Evolutionary conservation across 2,329 filamentous ascomycete species (phyloP).

Genomic region (Pseudogymnoascus sp.): DNA sequence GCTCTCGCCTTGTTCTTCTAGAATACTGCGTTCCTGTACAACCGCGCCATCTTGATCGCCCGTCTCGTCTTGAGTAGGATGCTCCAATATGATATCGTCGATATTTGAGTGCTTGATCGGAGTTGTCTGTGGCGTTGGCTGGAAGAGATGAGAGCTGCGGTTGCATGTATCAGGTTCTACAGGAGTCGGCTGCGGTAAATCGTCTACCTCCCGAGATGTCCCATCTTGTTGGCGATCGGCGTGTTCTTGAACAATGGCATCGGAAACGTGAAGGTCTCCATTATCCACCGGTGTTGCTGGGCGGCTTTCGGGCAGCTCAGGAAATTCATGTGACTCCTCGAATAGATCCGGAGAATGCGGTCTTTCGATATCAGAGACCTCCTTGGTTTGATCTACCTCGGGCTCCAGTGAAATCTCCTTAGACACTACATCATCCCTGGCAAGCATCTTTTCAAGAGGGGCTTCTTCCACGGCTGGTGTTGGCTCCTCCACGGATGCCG

Average conservation of each 20-base stretch:
- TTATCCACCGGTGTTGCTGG: background rate
- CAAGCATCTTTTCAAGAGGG: background rate
- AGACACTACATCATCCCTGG: background rate
- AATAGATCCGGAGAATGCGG: background rate
- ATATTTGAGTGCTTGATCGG: background rate
- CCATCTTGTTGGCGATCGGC: background rate
- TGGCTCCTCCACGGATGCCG: background rate
- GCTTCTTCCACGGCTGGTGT: background rate
- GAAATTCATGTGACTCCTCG: background rate
- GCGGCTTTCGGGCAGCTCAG: constrained; percentile 8
- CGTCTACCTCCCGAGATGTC: constrained; percentile 9
- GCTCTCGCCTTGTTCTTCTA: background rate
- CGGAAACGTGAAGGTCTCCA: background rate
- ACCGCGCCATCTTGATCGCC: background rate
- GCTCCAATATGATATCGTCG: background rate
- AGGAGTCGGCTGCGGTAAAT: constrained; percentile 31
- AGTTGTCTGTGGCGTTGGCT: constrained; percentile 31
- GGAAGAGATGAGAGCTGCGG: constrained; percentile 37
- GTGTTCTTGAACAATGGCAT: background rate
- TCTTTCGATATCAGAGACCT: background rate
- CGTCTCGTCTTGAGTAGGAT: constrained; percentile 12
- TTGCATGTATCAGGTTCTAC: constrained; percentile 38
- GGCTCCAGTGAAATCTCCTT: background rate
- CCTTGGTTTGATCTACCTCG: background rate
- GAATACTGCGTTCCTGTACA: background rate